phyloP scores from a whole-genome alignment of 495 filamentous ascomycete genomes.

The Chaetomium cochliodes region DNA sequence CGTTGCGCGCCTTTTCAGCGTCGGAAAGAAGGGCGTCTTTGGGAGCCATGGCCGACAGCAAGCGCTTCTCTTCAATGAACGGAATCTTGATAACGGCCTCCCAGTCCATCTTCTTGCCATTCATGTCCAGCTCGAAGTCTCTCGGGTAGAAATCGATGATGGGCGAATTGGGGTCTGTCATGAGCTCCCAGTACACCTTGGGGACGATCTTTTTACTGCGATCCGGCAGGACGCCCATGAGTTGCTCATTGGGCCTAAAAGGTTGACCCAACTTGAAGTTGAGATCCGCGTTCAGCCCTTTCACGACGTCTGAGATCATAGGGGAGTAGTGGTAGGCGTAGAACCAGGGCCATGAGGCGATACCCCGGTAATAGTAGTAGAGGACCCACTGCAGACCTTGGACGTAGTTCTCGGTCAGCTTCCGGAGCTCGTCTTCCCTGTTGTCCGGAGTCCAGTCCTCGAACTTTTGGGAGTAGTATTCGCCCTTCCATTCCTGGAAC shows the following conservation, averaged over 20 bases:
- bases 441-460: constrained; percentile 72
- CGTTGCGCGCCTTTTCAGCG: constrained; percentile 77
- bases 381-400: constrained; percentile 98
- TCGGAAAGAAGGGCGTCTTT: constrained; percentile 73
- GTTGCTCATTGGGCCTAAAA: constrained; percentile 90
- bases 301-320: constrained; percentile 86
- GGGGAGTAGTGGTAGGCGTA: constrained; percentile 96
- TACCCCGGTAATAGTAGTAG: constrained; percentile 95
- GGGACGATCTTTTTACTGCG: constrained; percentile 97
- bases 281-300: constrained; percentile 81
- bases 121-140: constrained; percentile 98
- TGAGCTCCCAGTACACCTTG: constrained; percentile 79
- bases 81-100: constrained; percentile 98
- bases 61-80: constrained; percentile 88
- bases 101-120: constrained; percentile 99
- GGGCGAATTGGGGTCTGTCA: constrained; percentile 87
- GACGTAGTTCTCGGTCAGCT: constrained; percentile 92
- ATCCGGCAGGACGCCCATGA: constrained; percentile 98
- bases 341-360: constrained; percentile 98
- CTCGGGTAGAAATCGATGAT: constrained; percentile 98
- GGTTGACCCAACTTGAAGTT: constrained; percentile 92
- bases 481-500: constrained; percentile 88
- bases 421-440: constrained; percentile 75
- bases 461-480: constrained; percentile 88
- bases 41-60: constrained; percentile 80